Percentiles rank a stretch among this genome's conserved stretches.
Conservation (phyloP, 768 basidiomycete genomes). For the Hygrocybe coccinea region DNA sequence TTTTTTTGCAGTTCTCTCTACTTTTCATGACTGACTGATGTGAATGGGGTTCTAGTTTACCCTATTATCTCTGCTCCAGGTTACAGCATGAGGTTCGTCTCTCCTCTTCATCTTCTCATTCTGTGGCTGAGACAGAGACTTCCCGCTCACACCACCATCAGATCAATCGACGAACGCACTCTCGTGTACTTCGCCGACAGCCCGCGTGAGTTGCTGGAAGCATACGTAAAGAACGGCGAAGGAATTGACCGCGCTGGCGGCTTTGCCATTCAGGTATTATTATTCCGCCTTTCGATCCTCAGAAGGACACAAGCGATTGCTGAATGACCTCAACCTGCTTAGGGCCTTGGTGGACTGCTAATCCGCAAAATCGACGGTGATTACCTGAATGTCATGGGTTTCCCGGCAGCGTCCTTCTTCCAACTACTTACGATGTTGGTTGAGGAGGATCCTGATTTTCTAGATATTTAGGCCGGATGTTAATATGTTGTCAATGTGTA, state of each 20-base stretch:
- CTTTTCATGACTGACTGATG: background rate
- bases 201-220: conserved; percentile 52
- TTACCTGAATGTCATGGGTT: conserved; percentile 88
- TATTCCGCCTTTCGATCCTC: too few relatives aligned
- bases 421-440: conserved; percentile 62
- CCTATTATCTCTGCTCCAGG: conserved; percentile 74
- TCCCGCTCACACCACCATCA: conserved; percentile 26
- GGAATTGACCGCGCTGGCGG: conserved; percentile 88
- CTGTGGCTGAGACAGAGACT: too few relatives aligned
- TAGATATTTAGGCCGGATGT: conserved; percentile 36
- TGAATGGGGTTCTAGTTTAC: conserved; percentile 40
- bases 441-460: conserved; percentile 74
- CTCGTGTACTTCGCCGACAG: conserved; percentile 74
- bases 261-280: conserved; percentile 83
- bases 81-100: conserved; percentile 59
- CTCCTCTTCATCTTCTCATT: background rate
- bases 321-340: background rate
- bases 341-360: conserved; percentile 80
- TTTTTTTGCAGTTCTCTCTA: too few relatives aligned
- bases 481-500: too few relatives aligned
- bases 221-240: conserved; percentile 83
- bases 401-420: conserved; percentile 84
- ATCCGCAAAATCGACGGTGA: conserved; percentile 85
- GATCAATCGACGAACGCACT: conserved; percentile 78
- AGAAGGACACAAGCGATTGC: too few relatives aligned